Evolutionary conservation across 768 basidiomycete genomes (phyloP), one percentile per base, ranked within the genome.

Genomic region (Naganishia friedmannii): DNA sequence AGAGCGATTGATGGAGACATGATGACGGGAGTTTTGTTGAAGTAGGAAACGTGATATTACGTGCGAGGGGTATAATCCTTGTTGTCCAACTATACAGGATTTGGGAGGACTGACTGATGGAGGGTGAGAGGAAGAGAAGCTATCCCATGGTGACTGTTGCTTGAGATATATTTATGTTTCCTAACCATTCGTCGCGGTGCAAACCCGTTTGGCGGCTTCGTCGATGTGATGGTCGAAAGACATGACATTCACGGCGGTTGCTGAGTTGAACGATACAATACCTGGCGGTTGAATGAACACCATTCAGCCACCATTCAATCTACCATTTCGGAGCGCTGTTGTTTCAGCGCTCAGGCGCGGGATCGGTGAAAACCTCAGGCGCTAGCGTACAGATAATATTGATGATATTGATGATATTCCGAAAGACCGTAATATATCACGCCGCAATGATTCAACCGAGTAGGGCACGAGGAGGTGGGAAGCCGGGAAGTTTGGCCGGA

Each of bases 1-100:
- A 48, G 28, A 6, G 51, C 46, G 28, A 66, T 39, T 2, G 65
- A 66, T 8, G 65, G 65, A 23, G 65, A 66, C 65, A 66, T 66
- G 48, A n/a, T 28, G 39, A 23, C 28, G 23, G 3, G 31, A 15
- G 31, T 9, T 5, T 29, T 56, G 28, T 56, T 56, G 6, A 29
- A 23, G 6, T 2, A 56, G 15, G 2, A 13, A 3, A 56, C 3
- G 28, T n/a, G 21, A 23, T 29, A 23, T 56, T 15, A n/a, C n/a
- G n/a, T n/a, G n/a, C n/a, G n/a, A n/a, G n/a, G n/a, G n/a, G n/a
- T n/a, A n/a, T n/a, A n/a, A n/a, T n/a, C n/a, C n/a, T n/a, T n/a
- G n/a, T n/a, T n/a, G n/a, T n/a, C n/a, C n/a, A n/a, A n/a, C n/a
- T n/a, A n/a, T n/a, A n/a, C n/a, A n/a, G n/a, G n/a, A n/a, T n/a